Base-by-base conservation (phyloP, 345 rosid species). In the Acer yangbiense region DNA sequence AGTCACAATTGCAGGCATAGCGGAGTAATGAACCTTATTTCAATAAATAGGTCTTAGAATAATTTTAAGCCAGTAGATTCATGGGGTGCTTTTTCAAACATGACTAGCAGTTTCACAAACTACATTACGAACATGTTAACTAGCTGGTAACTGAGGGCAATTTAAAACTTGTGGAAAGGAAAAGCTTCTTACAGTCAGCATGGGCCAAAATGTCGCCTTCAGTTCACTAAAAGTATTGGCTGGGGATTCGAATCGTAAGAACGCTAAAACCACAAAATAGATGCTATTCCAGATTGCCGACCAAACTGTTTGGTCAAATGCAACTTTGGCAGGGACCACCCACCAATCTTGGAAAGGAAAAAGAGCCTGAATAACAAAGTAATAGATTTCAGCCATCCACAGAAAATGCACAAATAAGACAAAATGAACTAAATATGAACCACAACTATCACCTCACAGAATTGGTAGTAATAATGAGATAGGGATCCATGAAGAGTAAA, bases 401-500 rank as follows among this genome's bases (percentile, higher is more conserved):
- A 9, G 35, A 23, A 21, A 68, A 69, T 46, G 54, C 61, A 65
- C 32, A 61, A 65, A 70, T 3, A 1, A 39, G 44, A 71, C 4
- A 65, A 29, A 48, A 27, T 0, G 46, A 75, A 55, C 60, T 46
- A 61, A 74, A 41, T 10, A 20, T 75, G 69, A 80, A 76, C 50
- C 55, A 17, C 35, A 72, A 69, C 10, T 2, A 66, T 75, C 74
- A 95, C 98, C 98, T 95, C 98, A 23, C 98, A 95, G 20, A 93
- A 84, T 55, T 93, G 97, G 85, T 95, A 95, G 78, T 93, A 95
- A 78, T 88, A 93, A 81, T 95, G 98, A 82, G 97, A 95, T 68
- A 95, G 90, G 41, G 97, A 95, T 76, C 99, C 99, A 72, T 95
- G 99, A 68, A 95, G 96, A 11, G 94, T 84, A 83, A 95, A 95